phyloP scores from a whole-genome alignment of 2,329 filamentous ascomycete species.

The Lasiodiplodia theobromae region DNA sequence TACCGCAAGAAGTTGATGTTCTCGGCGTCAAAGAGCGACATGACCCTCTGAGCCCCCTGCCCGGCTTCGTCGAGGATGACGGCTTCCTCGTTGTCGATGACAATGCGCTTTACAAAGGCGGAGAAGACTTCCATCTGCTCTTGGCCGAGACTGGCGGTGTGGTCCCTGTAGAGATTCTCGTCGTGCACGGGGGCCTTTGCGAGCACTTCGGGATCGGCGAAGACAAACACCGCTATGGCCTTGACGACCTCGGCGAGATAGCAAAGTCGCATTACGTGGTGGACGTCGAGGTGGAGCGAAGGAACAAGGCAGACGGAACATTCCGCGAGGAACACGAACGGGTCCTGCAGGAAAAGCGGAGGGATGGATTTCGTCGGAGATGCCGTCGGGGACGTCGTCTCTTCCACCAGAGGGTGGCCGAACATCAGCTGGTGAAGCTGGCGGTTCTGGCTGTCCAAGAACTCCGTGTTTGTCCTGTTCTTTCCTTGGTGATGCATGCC shows the following conservation, averaged over 20 bases:
- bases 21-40: constrained; percentile 23
- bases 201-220: constrained; percentile 22
- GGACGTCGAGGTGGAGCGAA: constrained; percentile 74
- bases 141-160: constrained; percentile 39
- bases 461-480: constrained; percentile 71
- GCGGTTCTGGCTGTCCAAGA: constrained; percentile 70
- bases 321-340: constrained; percentile 83
- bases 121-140: constrained; percentile 43
- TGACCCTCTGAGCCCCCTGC: constrained; percentile 4
- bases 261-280: constrained; percentile 82
- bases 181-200: constrained; percentile 19
- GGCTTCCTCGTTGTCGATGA: constrained; percentile 34
- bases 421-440: constrained; percentile 81
- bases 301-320: constrained; percentile 74
- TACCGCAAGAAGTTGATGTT: constrained; percentile 43
- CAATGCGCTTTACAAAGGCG: constrained; percentile 43
- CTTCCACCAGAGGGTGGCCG: constrained; percentile 53
- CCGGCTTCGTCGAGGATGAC: background rate
- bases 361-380: constrained; percentile 43
- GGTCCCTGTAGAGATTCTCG: constrained; percentile 19
- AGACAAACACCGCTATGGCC: constrained; percentile 66
- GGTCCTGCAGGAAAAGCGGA: constrained; percentile 72
- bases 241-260: constrained; percentile 92
- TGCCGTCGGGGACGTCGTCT: constrained; percentile 47
- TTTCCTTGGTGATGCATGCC: constrained; percentile 65